phyloP scores from a whole-genome alignment of 2,329 filamentous ascomycete species.

The Phialocephala subalpina region DNA sequence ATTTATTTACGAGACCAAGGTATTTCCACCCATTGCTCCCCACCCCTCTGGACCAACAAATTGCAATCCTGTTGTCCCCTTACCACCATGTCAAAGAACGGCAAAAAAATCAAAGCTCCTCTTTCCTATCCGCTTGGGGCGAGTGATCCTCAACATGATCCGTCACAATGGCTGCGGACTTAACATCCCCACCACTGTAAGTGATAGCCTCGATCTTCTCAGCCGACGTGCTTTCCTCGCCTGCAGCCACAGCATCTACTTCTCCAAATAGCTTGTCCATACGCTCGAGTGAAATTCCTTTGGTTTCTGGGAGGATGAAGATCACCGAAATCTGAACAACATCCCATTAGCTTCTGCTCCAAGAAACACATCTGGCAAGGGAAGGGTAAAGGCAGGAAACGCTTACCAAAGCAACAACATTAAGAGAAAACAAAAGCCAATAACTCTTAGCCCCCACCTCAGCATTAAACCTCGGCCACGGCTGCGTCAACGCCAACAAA shows the following conservation, averaged over 20 bases:
- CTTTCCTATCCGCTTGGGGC: not conserved
- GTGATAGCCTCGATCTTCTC: constrained; percentile 40
- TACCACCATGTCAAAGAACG: no score
- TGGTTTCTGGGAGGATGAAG: constrained; percentile 62
- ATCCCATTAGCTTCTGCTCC: constrained; percentile 6
- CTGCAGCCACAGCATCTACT: constrained; percentile 36
- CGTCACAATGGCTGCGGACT: constrained; percentile 4
- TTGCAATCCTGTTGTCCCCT: no score
- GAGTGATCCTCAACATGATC: constrained; percentile 15
- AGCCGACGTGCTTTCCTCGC: constrained; percentile 41
- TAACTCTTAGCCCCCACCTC: constrained; percentile 49
- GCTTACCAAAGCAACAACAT: constrained; percentile 45
- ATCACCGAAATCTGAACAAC: constrained; percentile 51
- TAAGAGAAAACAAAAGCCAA: constrained; percentile 50
- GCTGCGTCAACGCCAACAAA: constrained; percentile 49
- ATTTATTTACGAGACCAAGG: no score
- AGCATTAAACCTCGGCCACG: constrained; percentile 50
- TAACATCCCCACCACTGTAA: constrained; percentile 23
- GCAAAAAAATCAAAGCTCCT: not conserved
- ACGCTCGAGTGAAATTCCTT: constrained; percentile 60
- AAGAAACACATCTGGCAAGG: not conserved
- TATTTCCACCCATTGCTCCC: no score
- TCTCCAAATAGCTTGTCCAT: constrained; percentile 61
- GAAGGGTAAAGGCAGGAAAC: constrained; percentile 2
- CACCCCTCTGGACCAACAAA: no score